Percentiles rank a stretch among this genome's conserved stretches.
Evolutionary conservation across 306 rosid genomes (phyloP).

Genomic region (Hippophae tibetana): DNA sequence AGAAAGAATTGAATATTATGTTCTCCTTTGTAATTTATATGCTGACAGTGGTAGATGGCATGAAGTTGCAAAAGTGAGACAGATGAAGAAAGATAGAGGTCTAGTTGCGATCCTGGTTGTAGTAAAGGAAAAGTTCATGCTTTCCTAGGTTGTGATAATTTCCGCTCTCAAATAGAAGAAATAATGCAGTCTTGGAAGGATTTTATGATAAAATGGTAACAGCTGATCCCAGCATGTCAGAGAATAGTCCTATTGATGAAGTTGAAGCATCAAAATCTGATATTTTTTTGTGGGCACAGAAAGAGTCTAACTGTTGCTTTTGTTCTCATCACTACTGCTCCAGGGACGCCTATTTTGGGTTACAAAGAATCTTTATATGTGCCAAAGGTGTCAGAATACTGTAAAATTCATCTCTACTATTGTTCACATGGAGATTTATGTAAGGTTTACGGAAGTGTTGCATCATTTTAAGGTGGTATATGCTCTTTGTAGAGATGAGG

Average conservation of each 20-base stretch:
- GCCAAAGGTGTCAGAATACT: slow-evolving; percentile 60
- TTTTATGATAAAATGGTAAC: slow-evolving; percentile 69
- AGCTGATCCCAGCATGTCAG: slow-evolving; percentile 24
- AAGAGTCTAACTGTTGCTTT: slow-evolving; percentile 72
- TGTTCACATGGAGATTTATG: slow-evolving; percentile 74
- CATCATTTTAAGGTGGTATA: slow-evolving; percentile 82
- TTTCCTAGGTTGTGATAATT: slow-evolving; percentile 62
- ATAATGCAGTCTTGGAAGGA: slow-evolving; percentile 47
- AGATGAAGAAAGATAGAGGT: slow-evolving; percentile 58
- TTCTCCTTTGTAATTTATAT: slow-evolving; percentile 66
- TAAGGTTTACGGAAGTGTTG: slow-evolving; percentile 64
- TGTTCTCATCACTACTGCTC: slow-evolving; percentile 64
- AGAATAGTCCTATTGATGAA: slow-evolving; percentile 26
- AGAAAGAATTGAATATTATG: slow-evolving; percentile 56
- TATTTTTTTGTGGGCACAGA: slow-evolving; percentile 83
- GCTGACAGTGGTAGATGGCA: slow-evolving; percentile 65
- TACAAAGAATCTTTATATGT: slow-evolving; percentile 84
- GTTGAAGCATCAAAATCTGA: slow-evolving; percentile 76
- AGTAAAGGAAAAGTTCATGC: slow-evolving; percentile 85
- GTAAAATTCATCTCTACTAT: slow-evolving; percentile 63
- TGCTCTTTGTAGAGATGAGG: slow-evolving; percentile 79
- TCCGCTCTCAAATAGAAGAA: slow-evolving; percentile 61
- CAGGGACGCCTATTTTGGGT: slow-evolving; percentile 77
- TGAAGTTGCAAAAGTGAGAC: slow-evolving; percentile 56
- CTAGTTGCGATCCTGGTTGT: slow-evolving; percentile 72